These are phyloP conservation scores for Penicillium silybi DNA, from an alignment of 495 filamentous ascomycete genomes.

Conservation along the genomic window DNA sequence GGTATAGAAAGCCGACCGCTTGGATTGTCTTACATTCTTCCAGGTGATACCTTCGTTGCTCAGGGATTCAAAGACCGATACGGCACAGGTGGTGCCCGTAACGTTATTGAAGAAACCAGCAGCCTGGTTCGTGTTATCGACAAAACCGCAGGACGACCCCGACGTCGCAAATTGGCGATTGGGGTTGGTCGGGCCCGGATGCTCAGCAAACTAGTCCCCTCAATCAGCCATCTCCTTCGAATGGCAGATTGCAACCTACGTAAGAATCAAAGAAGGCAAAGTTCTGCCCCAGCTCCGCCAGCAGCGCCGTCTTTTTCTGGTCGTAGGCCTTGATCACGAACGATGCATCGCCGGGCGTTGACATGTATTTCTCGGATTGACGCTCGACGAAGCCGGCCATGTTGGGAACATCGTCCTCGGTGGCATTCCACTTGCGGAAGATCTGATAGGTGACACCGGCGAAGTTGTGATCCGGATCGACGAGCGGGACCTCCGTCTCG, in stretches of 20 bases:
- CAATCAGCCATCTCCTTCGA: conserved; percentile 3
- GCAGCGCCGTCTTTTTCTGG: conserved; percentile 32
- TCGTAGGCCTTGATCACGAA: conserved; percentile 42
- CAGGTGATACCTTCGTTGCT: conserved; percentile 32
- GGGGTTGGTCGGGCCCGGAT: conserved; percentile 38
- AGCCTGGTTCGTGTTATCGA: conserved; percentile 30
- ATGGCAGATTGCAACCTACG: conserved; percentile 12
- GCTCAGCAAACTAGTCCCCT: conserved; percentile 29
- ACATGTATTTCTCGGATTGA: conserved; percentile 38
- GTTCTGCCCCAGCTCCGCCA: conserved; percentile 35
- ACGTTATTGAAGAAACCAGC: conserved; percentile 34
- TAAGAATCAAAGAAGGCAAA: conserved; percentile 43
- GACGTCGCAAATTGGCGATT: conserved; percentile 41
- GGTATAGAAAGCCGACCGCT: background rate
- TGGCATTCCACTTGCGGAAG: conserved; percentile 39
- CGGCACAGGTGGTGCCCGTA: conserved; percentile 35
- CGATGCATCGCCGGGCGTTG: conserved; percentile 34
- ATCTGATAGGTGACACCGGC: conserved; percentile 40
- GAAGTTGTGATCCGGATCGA: conserved; percentile 41
- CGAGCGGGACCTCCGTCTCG: conserved; percentile 37
- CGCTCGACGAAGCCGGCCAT: conserved; percentile 44
- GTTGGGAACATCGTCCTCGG: conserved; percentile 33
- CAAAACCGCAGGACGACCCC: conserved; percentile 31
- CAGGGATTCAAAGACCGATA: conserved; percentile 32
- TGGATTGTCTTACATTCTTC: conserved; percentile 28